Conservation (phyloP, 202 grass and related monocot genomes). For the Schoenoplectus triqueter region DNA sequence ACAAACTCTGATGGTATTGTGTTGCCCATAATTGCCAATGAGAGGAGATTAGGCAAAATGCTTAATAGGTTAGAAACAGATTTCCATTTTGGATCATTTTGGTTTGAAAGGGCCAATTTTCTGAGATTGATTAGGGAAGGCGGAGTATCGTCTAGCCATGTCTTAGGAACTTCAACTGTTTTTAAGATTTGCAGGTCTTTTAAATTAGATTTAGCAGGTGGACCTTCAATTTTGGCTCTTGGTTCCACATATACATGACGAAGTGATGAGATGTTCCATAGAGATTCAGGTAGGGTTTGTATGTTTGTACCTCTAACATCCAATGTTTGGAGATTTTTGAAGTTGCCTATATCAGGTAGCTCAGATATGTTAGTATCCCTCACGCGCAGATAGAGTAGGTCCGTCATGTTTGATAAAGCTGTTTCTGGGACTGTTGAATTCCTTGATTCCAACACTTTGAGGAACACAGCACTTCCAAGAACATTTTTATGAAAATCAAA, state of each 20-base stretch:
- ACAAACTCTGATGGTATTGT: conserved; percentile 21
- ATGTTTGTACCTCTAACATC: conserved; percentile 16
- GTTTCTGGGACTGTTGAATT: not conserved
- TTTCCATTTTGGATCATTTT: not conserved
- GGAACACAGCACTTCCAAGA: not conserved
- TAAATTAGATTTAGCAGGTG: not conserved
- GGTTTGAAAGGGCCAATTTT: conserved; percentile 1
- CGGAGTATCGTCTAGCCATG: conserved; percentile 2
- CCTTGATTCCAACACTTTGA: not conserved
- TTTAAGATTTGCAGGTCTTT: conserved; percentile 19
- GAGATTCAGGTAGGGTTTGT: not conserved
- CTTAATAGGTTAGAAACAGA: conserved; percentile 7
- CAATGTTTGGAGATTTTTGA: not conserved
- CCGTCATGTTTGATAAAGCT: not conserved
- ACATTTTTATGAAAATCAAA: not conserved
- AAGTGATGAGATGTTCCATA: not conserved
- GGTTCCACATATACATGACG: not conserved
- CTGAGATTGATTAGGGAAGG: not conserved
- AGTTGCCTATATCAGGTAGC: not conserved
- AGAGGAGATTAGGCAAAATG: conserved; percentile 15
- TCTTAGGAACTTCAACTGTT: not conserved
- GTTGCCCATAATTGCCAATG: not conserved
- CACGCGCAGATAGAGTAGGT: not conserved
- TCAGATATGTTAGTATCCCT: not conserved
- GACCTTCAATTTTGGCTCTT: not conserved